phyloP scores from a whole-genome alignment of 2,329 filamentous ascomycete genomes.

The Cladosporium sp. region DNA sequence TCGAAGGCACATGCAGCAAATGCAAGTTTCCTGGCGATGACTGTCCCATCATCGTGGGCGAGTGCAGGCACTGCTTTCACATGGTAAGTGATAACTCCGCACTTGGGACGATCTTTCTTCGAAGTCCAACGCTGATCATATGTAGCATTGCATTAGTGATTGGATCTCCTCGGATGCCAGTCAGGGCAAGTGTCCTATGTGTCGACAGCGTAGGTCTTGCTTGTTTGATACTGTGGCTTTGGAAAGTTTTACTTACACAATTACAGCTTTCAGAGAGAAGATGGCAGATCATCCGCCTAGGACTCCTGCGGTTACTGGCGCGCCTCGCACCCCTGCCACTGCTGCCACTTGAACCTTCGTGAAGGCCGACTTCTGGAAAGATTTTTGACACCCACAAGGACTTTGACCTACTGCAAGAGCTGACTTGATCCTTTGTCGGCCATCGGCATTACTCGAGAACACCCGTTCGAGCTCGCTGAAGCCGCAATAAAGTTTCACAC shows the following conservation, averaged over 20 bases:
- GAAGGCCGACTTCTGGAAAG: too few species aligned
- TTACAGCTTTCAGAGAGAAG: conserved; percentile 29
- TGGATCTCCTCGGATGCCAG: conserved; percentile 96
- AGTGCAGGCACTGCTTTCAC: conserved; percentile 96
- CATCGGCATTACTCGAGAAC: too few species aligned
- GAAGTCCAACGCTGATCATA: background rate
- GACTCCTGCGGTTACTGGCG: conserved; percentile 2
- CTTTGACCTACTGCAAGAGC: too few species aligned
- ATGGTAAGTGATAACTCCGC: conserved; percentile 57
- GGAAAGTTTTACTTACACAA: background rate
- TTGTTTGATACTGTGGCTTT: background rate
- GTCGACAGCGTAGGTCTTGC: conserved; percentile 60
- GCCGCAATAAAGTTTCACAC: too few species aligned
- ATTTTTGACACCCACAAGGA: too few species aligned
- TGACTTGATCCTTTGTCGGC: too few species aligned
- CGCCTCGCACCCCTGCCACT: conserved; percentile 4
- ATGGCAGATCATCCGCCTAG: conserved; percentile 20
- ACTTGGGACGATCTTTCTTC: background rate
- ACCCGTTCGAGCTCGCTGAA: too few species aligned
- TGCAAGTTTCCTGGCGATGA: conserved; percentile 98
- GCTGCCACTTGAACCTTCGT: conserved; percentile 3
- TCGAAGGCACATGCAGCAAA: conserved; percentile 94
- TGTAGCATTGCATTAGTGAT: conserved; percentile 85
- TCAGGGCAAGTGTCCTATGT: conserved; percentile 96
- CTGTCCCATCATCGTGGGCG: conserved; percentile 88